A percentile compares a stretch with the other conserved stretches of the same genome.
These are phyloP conservation scores for Neospora caninum DNA, from an alignment of 169 alveolate species.

Conservation along the genomic window DNA sequence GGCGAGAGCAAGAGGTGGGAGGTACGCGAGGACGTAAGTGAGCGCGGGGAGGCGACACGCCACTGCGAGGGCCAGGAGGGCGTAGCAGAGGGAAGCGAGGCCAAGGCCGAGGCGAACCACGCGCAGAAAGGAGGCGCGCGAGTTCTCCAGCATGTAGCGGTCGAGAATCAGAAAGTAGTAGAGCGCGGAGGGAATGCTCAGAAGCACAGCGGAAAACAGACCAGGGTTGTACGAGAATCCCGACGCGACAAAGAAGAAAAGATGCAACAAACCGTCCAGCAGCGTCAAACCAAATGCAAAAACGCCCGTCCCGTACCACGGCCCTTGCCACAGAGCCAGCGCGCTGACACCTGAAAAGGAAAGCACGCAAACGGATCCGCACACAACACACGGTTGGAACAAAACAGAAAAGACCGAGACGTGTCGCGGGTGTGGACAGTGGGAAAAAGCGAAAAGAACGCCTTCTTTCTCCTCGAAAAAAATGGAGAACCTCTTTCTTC, in stretches of 20 bases:
- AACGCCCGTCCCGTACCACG: slow-evolving; percentile 24
- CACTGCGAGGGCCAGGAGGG: background rate
- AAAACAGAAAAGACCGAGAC: background rate
- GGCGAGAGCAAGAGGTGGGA: background rate
- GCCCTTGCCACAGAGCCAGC: slow-evolving; percentile 32
- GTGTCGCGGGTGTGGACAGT: background rate
- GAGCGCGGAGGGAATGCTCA: background rate
- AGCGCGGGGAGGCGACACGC: background rate
- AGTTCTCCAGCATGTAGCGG: slow-evolving; percentile 10
- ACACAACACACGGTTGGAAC: background rate
- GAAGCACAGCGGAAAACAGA: background rate
- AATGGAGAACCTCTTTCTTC: background rate
- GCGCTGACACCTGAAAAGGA: background rate
- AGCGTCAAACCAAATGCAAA: slow-evolving; percentile 26
- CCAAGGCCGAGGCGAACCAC: background rate
- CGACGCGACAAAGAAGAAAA: background rate
- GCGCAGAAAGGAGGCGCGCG: background rate
- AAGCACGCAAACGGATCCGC: background rate
- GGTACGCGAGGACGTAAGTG: slow-evolving; percentile 1
- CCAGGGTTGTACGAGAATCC: slow-evolving; percentile 25
- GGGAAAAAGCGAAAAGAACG: background rate
- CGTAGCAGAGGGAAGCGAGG: background rate
- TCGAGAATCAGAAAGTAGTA: background rate
- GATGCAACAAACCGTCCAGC: background rate
- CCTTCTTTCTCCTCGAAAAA: background rate